Conservation (phyloP, 1,284 basidiomycete species). For the Hemileia vastatrix region DNA sequence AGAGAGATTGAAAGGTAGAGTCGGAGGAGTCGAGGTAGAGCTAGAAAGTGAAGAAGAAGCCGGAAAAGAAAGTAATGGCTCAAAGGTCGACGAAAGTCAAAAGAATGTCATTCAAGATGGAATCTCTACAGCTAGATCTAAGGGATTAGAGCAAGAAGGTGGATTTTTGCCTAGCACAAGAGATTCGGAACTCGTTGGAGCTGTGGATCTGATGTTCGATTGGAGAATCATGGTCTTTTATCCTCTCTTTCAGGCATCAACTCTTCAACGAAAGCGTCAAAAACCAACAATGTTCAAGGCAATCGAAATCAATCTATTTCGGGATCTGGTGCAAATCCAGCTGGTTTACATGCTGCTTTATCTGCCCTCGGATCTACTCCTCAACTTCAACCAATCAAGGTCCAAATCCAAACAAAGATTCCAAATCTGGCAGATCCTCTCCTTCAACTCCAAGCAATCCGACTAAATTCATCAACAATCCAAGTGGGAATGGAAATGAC, state of each 20-base stretch:
- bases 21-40: neutral
- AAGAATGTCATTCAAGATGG: neutral
- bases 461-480: neutral
- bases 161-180: conserved; percentile 6
- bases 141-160: neutral
- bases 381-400: neutral
- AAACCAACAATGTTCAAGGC: neutral
- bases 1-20: neutral
- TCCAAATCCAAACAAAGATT: neutral
- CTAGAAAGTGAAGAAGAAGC: neutral
- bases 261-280: neutral
- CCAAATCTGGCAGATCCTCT: neutral
- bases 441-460: neutral
- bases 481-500: conserved; percentile 3
- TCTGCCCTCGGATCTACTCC: neutral
- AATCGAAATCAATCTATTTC: neutral
- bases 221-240: neutral
- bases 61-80: neutral
- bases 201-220: conserved; percentile 12
- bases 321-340: neutral
- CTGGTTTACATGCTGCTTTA: neutral
- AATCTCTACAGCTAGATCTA: neutral
- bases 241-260: neutral
- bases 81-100: neutral
- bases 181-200: conserved; percentile 15